Conservation (phyloP, 805 yeast genomes). For the Sugiyamaella lignohabitans region DNA sequence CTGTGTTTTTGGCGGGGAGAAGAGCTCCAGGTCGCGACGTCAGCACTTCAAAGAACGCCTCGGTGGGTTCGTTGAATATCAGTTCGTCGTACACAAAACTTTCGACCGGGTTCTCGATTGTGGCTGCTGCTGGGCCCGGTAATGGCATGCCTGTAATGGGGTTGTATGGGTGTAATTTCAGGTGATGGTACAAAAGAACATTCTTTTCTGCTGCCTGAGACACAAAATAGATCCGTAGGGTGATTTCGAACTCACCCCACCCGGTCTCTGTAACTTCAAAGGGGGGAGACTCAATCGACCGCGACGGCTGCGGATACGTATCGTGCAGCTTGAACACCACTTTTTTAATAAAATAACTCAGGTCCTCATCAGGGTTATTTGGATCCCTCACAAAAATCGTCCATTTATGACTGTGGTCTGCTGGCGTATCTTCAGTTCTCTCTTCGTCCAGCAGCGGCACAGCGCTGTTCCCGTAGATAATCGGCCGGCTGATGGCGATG, state of each 20-base stretch:
- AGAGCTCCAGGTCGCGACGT: slow-evolving; percentile 42
- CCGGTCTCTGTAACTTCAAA: slow-evolving; percentile 96
- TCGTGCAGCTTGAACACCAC: slow-evolving; percentile 95
- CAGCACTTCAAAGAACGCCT: slow-evolving; percentile 69
- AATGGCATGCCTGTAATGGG: slow-evolving; percentile 13
- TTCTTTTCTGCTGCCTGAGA: slow-evolving; percentile 77
- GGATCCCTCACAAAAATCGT: slow-evolving; percentile 86
- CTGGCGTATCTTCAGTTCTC: slow-evolving; percentile 59
- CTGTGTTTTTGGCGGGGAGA: slow-evolving; percentile 26
- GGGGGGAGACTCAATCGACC: slow-evolving; percentile 85
- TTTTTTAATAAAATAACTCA: slow-evolving; percentile 74
- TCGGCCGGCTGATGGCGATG: slow-evolving; percentile 68
- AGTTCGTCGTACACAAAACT: slow-evolving; percentile 77
- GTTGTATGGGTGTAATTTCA: slow-evolving; percentile 84
- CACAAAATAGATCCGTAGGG: slow-evolving; percentile 77
- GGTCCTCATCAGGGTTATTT: slow-evolving; percentile 46
- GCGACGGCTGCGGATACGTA: slow-evolving; percentile 79
- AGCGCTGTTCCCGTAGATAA: slow-evolving; percentile 76
- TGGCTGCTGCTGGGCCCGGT: slow-evolving; percentile 6
- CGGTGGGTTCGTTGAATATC: slow-evolving; percentile 94
- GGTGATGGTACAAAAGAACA: slow-evolving; percentile 76
- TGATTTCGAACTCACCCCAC: slow-evolving; percentile 98
- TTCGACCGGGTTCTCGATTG: slow-evolving; percentile 36
- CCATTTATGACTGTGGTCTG: slow-evolving; percentile 94
- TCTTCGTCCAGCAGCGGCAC: slow-evolving; percentile 50